phyloP scores from a whole-genome alignment of 1,284 basidiomycete species.

The Phylloporus sp. region DNA sequence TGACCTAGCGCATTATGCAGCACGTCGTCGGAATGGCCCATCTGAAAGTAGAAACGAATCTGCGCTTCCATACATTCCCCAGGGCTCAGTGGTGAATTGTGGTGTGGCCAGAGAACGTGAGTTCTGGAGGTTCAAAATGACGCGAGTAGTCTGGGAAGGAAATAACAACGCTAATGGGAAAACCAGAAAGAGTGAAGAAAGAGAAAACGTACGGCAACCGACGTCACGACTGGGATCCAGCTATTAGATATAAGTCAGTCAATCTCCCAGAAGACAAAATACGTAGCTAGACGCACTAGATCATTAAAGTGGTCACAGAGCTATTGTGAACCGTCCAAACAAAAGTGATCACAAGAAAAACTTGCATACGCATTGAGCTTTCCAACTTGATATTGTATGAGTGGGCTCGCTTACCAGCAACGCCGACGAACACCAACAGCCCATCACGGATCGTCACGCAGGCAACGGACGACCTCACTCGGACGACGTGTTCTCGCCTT shows the following conservation, averaged over 20 bases:
- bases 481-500: constrained; percentile 12
- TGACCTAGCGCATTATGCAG: background rate
- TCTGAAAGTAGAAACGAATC: constrained; percentile 24
- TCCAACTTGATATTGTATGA: background rate
- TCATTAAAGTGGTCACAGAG: constrained; percentile 12
- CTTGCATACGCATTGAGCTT: background rate
- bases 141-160: constrained; percentile 17
- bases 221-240: constrained; percentile 25
- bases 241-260: constrained; percentile 13
- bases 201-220: constrained; percentile 20
- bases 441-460: constrained; percentile 33
- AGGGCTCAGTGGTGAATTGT: constrained; percentile 23
- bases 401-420: constrained; percentile 18
- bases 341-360: constrained; percentile 8
- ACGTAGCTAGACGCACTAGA: constrained; percentile 12
- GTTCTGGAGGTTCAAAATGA: constrained; percentile 30
- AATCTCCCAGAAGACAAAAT: background rate
- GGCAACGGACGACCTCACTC: constrained; percentile 8
- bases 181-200: background rate
- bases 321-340: constrained; percentile 7
- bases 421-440: constrained; percentile 17
- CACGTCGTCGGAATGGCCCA: background rate
- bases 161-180: background rate
- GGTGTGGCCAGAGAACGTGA: background rate
- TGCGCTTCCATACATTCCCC: constrained; percentile 15